A percentile compares a stretch with the other conserved stretches of the same genome.
These are phyloP conservation scores for Macrophomina pseudophaseolina DNA, from an alignment of 2,329 filamentous ascomycete genomes.

Conservation along the genomic window DNA sequence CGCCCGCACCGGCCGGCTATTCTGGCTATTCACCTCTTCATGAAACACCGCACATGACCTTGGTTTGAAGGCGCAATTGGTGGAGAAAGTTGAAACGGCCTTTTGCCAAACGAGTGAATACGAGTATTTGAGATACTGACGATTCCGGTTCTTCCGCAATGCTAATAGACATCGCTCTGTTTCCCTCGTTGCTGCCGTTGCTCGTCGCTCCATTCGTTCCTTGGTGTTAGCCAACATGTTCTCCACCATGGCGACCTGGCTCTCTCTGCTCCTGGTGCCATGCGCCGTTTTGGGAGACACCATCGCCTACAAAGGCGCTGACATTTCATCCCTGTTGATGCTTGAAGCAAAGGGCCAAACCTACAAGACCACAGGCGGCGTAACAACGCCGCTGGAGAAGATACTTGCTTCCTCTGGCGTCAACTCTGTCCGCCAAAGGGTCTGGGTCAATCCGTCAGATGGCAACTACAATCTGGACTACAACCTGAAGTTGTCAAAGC, in stretches of 20 bases:
- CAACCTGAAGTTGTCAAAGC: constrained; percentile 68
- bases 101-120: background rate
- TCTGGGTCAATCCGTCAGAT: constrained; percentile 66
- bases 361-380: constrained; percentile 64
- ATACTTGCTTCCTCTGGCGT: constrained; percentile 67
- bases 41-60: constrained; percentile 17
- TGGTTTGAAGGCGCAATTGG: constrained; percentile 13
- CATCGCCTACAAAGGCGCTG: constrained; percentile 68
- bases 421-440: constrained; percentile 71
- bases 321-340: constrained; percentile 71
- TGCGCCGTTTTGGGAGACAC: constrained; percentile 14
- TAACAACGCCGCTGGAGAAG: constrained; percentile 61
- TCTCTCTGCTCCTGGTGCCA: constrained; percentile 11
- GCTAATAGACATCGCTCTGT: background rate
- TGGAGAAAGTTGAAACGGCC: constrained; percentile 19
- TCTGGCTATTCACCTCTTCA: background rate
- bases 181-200: background rate
- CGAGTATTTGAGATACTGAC: background rate
- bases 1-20: constrained; percentile 8
- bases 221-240: background rate
- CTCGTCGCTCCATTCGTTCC: background rate
- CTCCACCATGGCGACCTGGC: background rate
- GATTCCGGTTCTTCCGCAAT: background rate
- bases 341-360: constrained; percentile 66
- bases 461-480: constrained; percentile 73